Evolutionary conservation across 1,139 yeast species (phyloP).

Genomic region (Taphrina wiesneri): DNA sequence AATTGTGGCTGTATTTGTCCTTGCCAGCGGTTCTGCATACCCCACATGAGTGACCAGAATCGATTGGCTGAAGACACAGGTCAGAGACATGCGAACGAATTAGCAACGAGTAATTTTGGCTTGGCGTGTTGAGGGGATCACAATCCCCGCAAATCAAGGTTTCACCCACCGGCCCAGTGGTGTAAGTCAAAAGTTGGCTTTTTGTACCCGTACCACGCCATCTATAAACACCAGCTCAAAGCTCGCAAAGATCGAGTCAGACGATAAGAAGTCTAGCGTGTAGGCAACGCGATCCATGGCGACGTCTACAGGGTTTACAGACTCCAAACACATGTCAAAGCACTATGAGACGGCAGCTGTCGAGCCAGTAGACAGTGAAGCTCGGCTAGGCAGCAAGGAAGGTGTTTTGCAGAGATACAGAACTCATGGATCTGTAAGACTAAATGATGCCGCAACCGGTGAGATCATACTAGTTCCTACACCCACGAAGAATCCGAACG

Average conservation of each 20-base stretch:
- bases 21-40: too few relatives aligned
- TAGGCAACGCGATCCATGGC: background rate
- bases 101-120: too few relatives aligned
- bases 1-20: too few relatives aligned
- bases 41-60: too few relatives aligned
- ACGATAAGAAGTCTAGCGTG: too few relatives aligned
- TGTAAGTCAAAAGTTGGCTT: too few relatives aligned
- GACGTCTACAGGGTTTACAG: background rate
- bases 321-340: background rate
- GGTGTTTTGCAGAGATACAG: background rate
- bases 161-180: background rate
- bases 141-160: too few relatives aligned
- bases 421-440: background rate
- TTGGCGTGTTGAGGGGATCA: too few relatives aligned
- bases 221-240: too few relatives aligned
- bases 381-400: background rate
- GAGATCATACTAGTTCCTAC: conserved; percentile 54
- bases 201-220: too few relatives aligned
- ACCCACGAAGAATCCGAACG: conserved; percentile 59
- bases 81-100: too few relatives aligned
- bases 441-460: background rate
- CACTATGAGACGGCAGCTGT: conserved; percentile 2
- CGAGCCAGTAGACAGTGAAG: background rate
- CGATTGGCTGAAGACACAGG: too few relatives aligned
- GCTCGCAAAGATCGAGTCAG: background rate